Conservation (phyloP, 352 stramenopile genomes). For the Globisporangium carolinianum region DNA sequence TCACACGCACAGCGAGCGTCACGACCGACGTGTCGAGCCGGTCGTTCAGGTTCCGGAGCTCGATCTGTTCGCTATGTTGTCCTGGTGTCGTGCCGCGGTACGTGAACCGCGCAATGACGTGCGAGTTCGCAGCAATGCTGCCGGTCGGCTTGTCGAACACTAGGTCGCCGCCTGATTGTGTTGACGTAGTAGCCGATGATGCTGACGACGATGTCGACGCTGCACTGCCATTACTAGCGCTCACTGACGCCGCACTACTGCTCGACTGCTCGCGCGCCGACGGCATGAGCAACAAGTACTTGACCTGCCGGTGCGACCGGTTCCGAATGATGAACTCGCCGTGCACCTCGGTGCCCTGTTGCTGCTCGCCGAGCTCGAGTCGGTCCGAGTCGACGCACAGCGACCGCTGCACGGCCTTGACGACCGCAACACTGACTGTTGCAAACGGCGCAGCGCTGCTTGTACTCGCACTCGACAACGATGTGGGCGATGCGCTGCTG, state of each 20-base stretch:
- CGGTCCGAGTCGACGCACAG: constrained; percentile 59
- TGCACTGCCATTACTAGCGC: constrained; percentile 5
- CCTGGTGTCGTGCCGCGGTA: constrained; percentile 60
- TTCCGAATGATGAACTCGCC: constrained; percentile 68
- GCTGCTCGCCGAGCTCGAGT: constrained; percentile 73
- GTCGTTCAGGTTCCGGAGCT: constrained; percentile 79
- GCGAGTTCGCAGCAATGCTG: constrained; percentile 45
- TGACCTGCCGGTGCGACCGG: constrained; percentile 49
- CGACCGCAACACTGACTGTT: constrained; percentile 45
- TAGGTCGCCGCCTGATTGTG: constrained; percentile 31
- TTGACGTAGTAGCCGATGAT: not conserved
- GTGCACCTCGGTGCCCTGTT: constrained; percentile 51
- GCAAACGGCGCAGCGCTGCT: constrained; percentile 11
- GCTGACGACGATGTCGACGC: constrained; percentile 6
- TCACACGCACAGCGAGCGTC: constrained; percentile 58
- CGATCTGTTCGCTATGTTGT: constrained; percentile 71
- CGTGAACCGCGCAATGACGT: constrained; percentile 48
- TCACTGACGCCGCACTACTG: constrained; percentile 4
- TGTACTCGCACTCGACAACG: constrained; percentile 6
- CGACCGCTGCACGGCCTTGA: constrained; percentile 63
- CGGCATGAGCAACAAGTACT: constrained; percentile 65
- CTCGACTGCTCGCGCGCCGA: constrained; percentile 26
- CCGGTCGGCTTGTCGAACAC: constrained; percentile 71
- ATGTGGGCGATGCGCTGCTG: constrained; percentile 7
- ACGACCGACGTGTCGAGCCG: constrained; percentile 67